These are phyloP conservation scores for Licmophora abbreviata DNA, from an alignment of 108 stramenopile species.

Conservation along the genomic window DNA sequence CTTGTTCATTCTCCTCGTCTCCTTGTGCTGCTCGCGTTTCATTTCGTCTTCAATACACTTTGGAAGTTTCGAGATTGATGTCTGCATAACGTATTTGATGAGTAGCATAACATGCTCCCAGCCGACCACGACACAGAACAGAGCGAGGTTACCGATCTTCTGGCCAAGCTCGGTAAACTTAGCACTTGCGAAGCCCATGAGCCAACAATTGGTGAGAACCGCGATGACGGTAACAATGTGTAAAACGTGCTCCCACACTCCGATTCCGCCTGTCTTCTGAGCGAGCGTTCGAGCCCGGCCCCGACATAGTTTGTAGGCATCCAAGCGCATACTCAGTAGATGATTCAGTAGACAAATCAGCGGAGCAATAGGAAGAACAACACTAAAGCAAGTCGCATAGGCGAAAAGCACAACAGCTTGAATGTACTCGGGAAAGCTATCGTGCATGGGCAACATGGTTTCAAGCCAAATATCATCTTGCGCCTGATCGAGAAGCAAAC, in stretches of 20 bases:
- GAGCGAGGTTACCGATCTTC: conserved; percentile 41
- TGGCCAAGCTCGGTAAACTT: conserved; percentile 42
- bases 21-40: conserved; percentile 52
- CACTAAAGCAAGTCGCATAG: conserved; percentile 94
- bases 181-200: conserved; percentile 84
- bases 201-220: conserved; percentile 91
- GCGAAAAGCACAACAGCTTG: conserved; percentile 87
- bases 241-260: conserved; percentile 93
- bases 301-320: conserved; percentile 95
- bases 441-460: conserved; percentile 71
- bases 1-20: conserved; percentile 42
- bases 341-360: conserved; percentile 90
- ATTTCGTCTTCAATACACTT: conserved; percentile 57
- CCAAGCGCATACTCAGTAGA: conserved; percentile 86
- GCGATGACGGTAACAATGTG: conserved; percentile 93
- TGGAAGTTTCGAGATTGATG: conserved; percentile 55
- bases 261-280: conserved; percentile 90
- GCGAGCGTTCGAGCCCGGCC: conserved; percentile 82
- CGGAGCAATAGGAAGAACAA: conserved; percentile 92
- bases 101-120: conserved; percentile 87
- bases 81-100: conserved; percentile 79
- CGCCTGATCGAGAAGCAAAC: conserved; percentile 78
- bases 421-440: conserved; percentile 91
- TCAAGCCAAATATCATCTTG: conserved; percentile 83
- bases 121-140: conserved; percentile 72